Evolutionary conservation across 208 protist genomes (phyloP), one percentile per base, ranked within the genome.

Genomic region (Leishmania lainsoni): DNA sequence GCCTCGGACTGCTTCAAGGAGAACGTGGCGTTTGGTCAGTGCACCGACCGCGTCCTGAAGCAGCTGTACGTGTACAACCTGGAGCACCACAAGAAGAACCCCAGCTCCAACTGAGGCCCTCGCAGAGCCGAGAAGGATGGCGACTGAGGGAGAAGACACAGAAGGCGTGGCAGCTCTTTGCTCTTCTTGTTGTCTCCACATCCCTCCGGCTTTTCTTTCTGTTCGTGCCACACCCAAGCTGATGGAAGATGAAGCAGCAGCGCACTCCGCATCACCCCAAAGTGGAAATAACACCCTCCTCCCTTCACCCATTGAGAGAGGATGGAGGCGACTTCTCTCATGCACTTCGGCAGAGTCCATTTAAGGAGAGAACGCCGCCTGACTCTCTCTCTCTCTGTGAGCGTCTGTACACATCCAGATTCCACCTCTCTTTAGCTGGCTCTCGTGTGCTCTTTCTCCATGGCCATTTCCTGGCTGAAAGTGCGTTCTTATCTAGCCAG

Each of bases 41-140:
- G 93, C 81, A 92, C 92, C 8, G 93, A 97, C 76, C 82, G 79
- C 9, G 89, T 90, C 22, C 87, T 97, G 56, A 94, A 94, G 77
- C 94, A 95, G 69, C 83, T 97, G 83, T 97, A 97, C 78, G 86
- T 95, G 58, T 97, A 97, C 86, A 94, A 95, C 78, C 79, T 97
- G 56, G 92, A 97, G 86, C 78, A 91, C 66, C 91, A 90, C 82
- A 90, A 90, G 76, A 95, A 95, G 78, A 97, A 95, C 75, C 93
- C 93, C 16, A 80, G 69, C 26, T 89, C 90, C 8, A 96, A 94
- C 79, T 95, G 58, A 87, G 3, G 20, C 3, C 51, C 39, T 76
- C 26, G 45, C 51, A 63, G 39, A 8, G 14, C 73, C 54, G n/a
- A 14, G 9, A 29, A 63, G 26, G 29, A 63, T 45, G 42, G 42